Percentiles rank a stretch among this genome's conserved stretches.
Conservation (phyloP, 352 stramenopile species). For the Phytophthora hybrid region DNA sequence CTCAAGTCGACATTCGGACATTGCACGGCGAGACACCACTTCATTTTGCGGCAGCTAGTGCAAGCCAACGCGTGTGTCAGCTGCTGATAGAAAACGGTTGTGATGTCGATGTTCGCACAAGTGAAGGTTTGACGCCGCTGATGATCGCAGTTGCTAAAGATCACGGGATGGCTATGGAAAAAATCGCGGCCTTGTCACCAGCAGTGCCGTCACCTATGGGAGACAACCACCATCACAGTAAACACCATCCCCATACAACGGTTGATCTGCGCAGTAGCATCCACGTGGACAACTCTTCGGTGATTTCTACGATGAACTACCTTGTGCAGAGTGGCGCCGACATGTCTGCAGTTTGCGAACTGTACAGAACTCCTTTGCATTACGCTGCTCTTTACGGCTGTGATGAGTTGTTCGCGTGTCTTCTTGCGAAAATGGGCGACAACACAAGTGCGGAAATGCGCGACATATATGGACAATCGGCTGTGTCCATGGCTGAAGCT, state of each 20-base stretch:
- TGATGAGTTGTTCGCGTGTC: slow-evolving; percentile 61
- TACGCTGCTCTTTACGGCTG: slow-evolving; percentile 77
- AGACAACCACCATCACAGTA: slow-evolving; percentile 14
- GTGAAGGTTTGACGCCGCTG: slow-evolving; percentile 73
- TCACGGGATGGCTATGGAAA: slow-evolving; percentile 48
- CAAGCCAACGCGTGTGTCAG: slow-evolving; percentile 66
- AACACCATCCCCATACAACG: slow-evolving; percentile 31
- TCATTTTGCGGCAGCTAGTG: slow-evolving; percentile 81
- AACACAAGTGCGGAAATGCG: slow-evolving; percentile 50
- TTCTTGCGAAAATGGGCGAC: slow-evolving; percentile 60
- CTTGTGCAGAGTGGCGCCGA: slow-evolving; percentile 74
- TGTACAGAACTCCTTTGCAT: slow-evolving; percentile 79
- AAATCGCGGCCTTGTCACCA: slow-evolving; percentile 35
- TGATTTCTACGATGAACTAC: slow-evolving; percentile 78
- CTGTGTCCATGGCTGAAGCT: slow-evolving; percentile 53
- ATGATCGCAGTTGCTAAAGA: slow-evolving; percentile 79
- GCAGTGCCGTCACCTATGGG: slow-evolving; percentile 28
- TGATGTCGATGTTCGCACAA: slow-evolving; percentile 74
- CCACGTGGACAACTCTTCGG: slow-evolving; percentile 58
- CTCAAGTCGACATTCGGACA: slow-evolving; percentile 66
- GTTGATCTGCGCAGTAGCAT: slow-evolving; percentile 55
- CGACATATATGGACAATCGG: slow-evolving; percentile 80
- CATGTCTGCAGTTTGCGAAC: slow-evolving; percentile 64
- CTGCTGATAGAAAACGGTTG: slow-evolving; percentile 78
- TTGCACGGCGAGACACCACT: slow-evolving; percentile 79